Base-by-base conservation (phyloP, 2,329 filamentous ascomycete genomes). In the Colletotrichum sp. region DNA sequence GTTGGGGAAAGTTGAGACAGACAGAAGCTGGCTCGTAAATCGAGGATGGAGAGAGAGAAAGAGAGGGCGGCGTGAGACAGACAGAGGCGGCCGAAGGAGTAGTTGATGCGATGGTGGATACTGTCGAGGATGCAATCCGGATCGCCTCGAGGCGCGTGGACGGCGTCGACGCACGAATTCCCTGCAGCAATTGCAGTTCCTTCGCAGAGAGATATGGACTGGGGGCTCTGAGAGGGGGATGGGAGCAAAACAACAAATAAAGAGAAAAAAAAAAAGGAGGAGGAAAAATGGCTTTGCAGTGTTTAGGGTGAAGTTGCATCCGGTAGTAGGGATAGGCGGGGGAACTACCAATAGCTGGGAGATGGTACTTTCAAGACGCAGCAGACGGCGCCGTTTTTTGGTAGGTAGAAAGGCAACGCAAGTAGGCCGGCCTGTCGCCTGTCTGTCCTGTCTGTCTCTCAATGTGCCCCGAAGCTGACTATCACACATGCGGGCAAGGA, bases 241-340 rank as follows among this genome's bases (percentile, higher is more conserved):
- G 36, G 21, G 63, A 69, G 30, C 34, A 62, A 36, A 55, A 59
- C 38, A 30, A 32, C 59, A 75, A 69, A 38, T 21, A 59, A 34
- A 36, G 34, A 52, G 13, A 26, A 21, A 63, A 63, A 38, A 38
- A 64, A 56, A 34, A 12, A 64, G 16, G 24, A 66, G 55, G 36
- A 56, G 24, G 36, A 21, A 43, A n/a, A 52, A 48, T 24, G 52
- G 34, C 24, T 69, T 30, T 18, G 64, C 24, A 65, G 61, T 70
- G 64, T 74, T 63, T 70, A 69, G 74, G 58, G 74, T 74, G 59
- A 75, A 75, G 73, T 73, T 64, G 73, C 73, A 73, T 68, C 63
- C 28, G 63, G 43, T 43, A 32, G 65, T 55, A 76, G 74, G 65
- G 21, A 70, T 70, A 65, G 71, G 64, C 59, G 71, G 74, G 70